A percentile compares a stretch with the other conserved stretches of the same genome.
phyloP scores from a whole-genome alignment of 2,329 filamentous ascomycete species.

The Trichoderma sp. region DNA sequence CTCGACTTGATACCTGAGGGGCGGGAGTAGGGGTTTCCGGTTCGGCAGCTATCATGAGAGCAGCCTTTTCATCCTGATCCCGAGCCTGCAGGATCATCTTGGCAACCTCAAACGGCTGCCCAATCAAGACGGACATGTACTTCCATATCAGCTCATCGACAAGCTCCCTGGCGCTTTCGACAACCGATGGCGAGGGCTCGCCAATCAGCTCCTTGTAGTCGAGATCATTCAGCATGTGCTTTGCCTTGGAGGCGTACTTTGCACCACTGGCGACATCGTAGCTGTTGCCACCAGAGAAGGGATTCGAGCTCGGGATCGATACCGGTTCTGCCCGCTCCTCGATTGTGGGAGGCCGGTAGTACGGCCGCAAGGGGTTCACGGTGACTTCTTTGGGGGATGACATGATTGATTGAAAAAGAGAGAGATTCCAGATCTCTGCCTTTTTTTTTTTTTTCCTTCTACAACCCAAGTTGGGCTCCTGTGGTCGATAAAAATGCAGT shows the following conservation, averaged over 20 bases:
- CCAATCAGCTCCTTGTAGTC: slow-evolving; percentile 87
- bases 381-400: slow-evolving; percentile 45
- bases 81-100: slow-evolving; percentile 87
- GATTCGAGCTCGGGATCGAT: slow-evolving; percentile 41
- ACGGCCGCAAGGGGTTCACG: slow-evolving; percentile 64
- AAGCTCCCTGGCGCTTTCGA: slow-evolving; percentile 71
- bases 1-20: slow-evolving; percentile 33
- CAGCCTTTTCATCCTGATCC: slow-evolving; percentile 49
- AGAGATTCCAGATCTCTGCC: slow-evolving; percentile 28
- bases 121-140: slow-evolving; percentile 82
- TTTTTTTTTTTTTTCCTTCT: slow-evolving; percentile 4
- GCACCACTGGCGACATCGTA: slow-evolving; percentile 40
- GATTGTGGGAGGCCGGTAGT: slow-evolving; percentile 63
- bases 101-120: slow-evolving; percentile 95
- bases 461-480: slow-evolving; percentile 12
- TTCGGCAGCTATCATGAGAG: slow-evolving; percentile 25
- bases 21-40: slow-evolving; percentile 23
- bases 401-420: slow-evolving; percentile 38
- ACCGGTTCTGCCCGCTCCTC: slow-evolving; percentile 43
- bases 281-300: slow-evolving; percentile 41
- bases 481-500: slow-evolving; percentile 7
- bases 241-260: slow-evolving; percentile 55
- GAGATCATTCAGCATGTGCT: slow-evolving; percentile 83
- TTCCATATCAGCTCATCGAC: slow-evolving; percentile 87
- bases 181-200: slow-evolving; percentile 69